Evolutionary conservation across 257 asterid genomes (phyloP).

Genomic region (Gentiana macrophylla): DNA sequence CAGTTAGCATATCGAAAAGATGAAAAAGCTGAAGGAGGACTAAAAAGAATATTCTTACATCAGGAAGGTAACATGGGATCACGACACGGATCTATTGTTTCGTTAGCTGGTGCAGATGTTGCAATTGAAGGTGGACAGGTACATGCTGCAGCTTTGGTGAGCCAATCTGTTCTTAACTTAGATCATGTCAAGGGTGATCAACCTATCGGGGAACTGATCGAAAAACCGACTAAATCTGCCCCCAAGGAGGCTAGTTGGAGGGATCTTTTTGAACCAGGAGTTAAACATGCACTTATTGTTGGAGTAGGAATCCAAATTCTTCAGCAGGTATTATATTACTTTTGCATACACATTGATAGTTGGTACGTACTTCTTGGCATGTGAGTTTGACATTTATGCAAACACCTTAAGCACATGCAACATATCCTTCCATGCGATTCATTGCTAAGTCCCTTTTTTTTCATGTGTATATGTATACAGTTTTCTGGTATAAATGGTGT

Average conservation of each 20-base stretch:
- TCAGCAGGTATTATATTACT: conserved; percentile 44
- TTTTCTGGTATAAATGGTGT: conserved; percentile 61
- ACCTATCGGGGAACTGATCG: conserved; percentile 36
- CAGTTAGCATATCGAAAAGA: conserved; percentile 50
- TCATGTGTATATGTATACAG: conserved; percentile 21
- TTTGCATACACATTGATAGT: neutral
- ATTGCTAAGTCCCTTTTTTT: no score
- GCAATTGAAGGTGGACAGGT: conserved; percentile 33
- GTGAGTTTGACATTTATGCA: no score
- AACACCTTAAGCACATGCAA: no score
- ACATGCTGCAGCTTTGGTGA: conserved; percentile 52
- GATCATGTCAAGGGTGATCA: conserved; percentile 33
- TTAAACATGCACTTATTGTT: conserved; percentile 51
- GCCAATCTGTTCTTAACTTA: conserved; percentile 40
- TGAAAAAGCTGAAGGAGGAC: conserved; percentile 33
- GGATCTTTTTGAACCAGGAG: conserved; percentile 54
- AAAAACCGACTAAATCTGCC: conserved; percentile 33
- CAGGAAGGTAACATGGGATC: conserved; percentile 32
- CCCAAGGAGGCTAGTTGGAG: conserved; percentile 31
- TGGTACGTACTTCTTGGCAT: no score
- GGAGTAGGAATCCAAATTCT: conserved; percentile 56
- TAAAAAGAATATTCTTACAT: conserved; percentile 51
- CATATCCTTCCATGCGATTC: no score
- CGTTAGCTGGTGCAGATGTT: conserved; percentile 29
- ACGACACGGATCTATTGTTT: conserved; percentile 28